Conservation (phyloP, 1,139 yeast species). For the Suhomyces ambrosiae region DNA sequence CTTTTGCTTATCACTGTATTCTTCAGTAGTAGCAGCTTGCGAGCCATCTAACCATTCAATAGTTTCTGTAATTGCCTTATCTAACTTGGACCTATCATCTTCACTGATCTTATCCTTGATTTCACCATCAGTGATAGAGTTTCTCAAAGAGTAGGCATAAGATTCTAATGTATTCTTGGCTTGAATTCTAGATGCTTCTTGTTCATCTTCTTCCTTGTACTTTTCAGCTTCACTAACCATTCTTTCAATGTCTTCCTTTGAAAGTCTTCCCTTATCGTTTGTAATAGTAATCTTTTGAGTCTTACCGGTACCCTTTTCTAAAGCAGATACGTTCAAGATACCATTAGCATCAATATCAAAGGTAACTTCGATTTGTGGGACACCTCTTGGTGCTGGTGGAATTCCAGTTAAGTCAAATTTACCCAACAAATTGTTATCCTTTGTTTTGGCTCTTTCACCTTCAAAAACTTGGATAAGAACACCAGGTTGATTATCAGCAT, state of each 20-base stretch:
- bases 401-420: slow-evolving; percentile 50
- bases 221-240: slow-evolving; percentile 59
- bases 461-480: slow-evolving; percentile 50
- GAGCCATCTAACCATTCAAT: slow-evolving; percentile 53
- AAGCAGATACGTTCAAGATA: slow-evolving; percentile 48
- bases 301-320: slow-evolving; percentile 57
- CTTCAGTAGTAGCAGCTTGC: slow-evolving; percentile 55
- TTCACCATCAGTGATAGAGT: slow-evolving; percentile 50
- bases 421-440: slow-evolving; percentile 48
- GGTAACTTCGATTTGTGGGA: slow-evolving; percentile 51
- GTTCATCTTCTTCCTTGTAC: slow-evolving; percentile 82
- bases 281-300: slow-evolving; percentile 79
- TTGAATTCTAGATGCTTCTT: slow-evolving; percentile 72
- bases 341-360: slow-evolving; percentile 51
- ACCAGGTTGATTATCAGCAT: slow-evolving; percentile 51
- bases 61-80: slow-evolving; percentile 46
- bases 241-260: slow-evolving; percentile 31
- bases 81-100: slow-evolving; percentile 47
- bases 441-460: slow-evolving; percentile 51
- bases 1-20: slow-evolving; percentile 62
- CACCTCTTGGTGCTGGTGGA: slow-evolving; percentile 54
- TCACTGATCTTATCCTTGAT: slow-evolving; percentile 52
- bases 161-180: slow-evolving; percentile 87
- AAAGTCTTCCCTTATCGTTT: slow-evolving; percentile 33
- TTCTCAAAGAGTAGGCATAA: slow-evolving; percentile 82